Base-by-base conservation (phyloP, 1,284 basidiomycete species). In the Schizophyllum commune region DNA sequence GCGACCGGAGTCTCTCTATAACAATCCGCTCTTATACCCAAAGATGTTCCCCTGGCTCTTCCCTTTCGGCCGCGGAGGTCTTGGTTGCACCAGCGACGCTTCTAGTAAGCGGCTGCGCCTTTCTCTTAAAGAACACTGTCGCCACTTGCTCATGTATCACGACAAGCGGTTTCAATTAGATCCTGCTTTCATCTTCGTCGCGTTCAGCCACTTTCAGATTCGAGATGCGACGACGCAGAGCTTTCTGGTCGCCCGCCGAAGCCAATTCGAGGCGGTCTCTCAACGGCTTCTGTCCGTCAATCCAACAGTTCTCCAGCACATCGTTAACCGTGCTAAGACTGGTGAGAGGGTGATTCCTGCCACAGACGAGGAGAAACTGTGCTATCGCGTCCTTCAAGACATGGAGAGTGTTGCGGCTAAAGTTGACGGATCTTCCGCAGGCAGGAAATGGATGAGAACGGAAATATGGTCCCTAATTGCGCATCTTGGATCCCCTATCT, bases 11-110 rank as follows among this genome's bases (percentile, higher is more conserved):
- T 61, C 57, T 1, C 17, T 59, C 47, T 71, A 34, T 76, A 11
- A 47, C 9, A 47, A 47, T 17, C 39, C 39, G 39, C 39, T 13
- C 3, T 13, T 47, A 8, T 47, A 72, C 64, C 74, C 73, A 8
- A 56, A 68, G 34, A 71, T 73, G 65, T 74, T 74, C 64, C 74
- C 74, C 21, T 76, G 74, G 74, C 61, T 76, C 9, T 77, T 76
- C 61, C 75, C 74, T 4, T 75, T 75, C 67, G 74, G 74, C 1
- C 58, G 65, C 15, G 74, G 74, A 11, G 72, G 73, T 8, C 65
- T 76, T 21, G 72, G 71, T 1, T 13, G 13, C 39, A 47, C 39
- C 3, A 17, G 17, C 9, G 39, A 17, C 9, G 9, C 39, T 3
- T 13, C 39, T 3, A 17, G 17, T 13, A 3, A 11, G 17, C 39